Percentiles rank a stretch among this genome's conserved stretches.
Evolutionary conservation across 2,329 filamentous ascomycete genomes (phyloP).

Genomic region (Scopulariopsis brevicaulis): DNA sequence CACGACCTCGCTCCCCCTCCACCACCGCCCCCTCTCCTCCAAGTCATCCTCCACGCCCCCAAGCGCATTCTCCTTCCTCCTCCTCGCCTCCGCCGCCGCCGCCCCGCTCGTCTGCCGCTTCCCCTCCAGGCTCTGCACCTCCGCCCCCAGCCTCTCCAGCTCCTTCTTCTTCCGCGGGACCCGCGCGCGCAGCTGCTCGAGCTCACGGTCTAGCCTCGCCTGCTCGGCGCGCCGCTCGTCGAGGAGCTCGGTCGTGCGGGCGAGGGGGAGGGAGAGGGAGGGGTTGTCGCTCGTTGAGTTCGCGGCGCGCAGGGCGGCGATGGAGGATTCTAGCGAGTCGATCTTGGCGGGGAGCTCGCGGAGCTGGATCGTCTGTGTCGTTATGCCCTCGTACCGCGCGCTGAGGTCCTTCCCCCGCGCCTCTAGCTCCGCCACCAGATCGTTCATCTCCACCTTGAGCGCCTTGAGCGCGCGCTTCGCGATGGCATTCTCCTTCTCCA

Average conservation of each 20-base stretch:
- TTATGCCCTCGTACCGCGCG: constrained; percentile 36
- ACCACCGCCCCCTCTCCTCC: constrained; percentile 67
- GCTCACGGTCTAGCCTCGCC: constrained; percentile 47
- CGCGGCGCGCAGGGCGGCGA: constrained; percentile 24
- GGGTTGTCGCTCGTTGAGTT: constrained; percentile 28
- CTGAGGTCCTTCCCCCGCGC: constrained; percentile 46
- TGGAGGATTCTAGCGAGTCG: constrained; percentile 31
- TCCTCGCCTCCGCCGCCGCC: constrained; percentile 59
- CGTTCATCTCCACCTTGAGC: constrained; percentile 67
- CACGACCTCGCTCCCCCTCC: constrained; percentile 53
- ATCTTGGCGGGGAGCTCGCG: constrained; percentile 40
- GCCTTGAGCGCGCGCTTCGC: constrained; percentile 68
- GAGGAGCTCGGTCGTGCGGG: constrained; percentile 42
- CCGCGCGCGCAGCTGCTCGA: constrained; percentile 51
- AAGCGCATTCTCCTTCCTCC: constrained; percentile 53
- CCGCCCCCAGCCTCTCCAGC: constrained; percentile 53
- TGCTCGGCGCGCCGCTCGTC: constrained; percentile 37
- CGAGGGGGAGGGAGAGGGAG: constrained; percentile 42
- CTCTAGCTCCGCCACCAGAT: constrained; percentile 64
- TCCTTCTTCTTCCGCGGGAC: constrained; percentile 56
- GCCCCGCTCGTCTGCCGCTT: constrained; percentile 53
- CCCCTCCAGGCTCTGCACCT: constrained; percentile 56
- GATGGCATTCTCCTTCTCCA: constrained; percentile 57
- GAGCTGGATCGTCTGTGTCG: constrained; percentile 34
- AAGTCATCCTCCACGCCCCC: constrained; percentile 61